phyloP scores from a whole-genome alignment of 345 rosid species.

The Populus ilicifolia region DNA sequence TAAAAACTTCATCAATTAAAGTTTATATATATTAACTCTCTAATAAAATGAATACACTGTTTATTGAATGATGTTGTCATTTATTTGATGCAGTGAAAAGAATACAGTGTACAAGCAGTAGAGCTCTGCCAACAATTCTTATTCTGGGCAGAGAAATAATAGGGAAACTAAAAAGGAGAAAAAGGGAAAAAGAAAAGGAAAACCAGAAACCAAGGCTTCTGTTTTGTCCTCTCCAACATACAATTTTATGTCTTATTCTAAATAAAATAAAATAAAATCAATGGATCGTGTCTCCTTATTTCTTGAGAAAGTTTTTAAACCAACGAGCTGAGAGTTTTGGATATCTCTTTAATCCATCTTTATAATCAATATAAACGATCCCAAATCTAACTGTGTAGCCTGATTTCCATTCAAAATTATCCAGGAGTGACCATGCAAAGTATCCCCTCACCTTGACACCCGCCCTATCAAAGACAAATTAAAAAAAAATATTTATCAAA shows the following conservation, averaged over 20 bases:
- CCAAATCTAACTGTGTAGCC: slow-evolving; percentile 26
- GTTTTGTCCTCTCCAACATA: too few species aligned
- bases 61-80: not conserved
- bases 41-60: too few species aligned
- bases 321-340: slow-evolving; percentile 22
- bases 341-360: slow-evolving; percentile 20
- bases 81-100: not conserved
- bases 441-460: slow-evolving; percentile 24
- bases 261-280: too few species aligned
- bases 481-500: not conserved
- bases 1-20: too few species aligned
- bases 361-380: slow-evolving; percentile 15
- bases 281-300: not conserved
- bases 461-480: not conserved
- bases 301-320: slow-evolving; percentile 14
- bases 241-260: not conserved
- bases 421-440: slow-evolving; percentile 27
- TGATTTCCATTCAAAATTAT: slow-evolving; percentile 16
- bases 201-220: too few species aligned
- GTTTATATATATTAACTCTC: too few species aligned
- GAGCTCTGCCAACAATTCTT: not conserved
- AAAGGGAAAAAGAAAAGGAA: too few species aligned
- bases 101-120: not conserved
- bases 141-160: not conserved
- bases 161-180: too few species aligned